Evolutionary conservation across 2,329 filamentous ascomycete species (phyloP), one percentile per base, ranked within the genome.

Genomic region (Dryadomyces quercus-mongolicae): DNA sequence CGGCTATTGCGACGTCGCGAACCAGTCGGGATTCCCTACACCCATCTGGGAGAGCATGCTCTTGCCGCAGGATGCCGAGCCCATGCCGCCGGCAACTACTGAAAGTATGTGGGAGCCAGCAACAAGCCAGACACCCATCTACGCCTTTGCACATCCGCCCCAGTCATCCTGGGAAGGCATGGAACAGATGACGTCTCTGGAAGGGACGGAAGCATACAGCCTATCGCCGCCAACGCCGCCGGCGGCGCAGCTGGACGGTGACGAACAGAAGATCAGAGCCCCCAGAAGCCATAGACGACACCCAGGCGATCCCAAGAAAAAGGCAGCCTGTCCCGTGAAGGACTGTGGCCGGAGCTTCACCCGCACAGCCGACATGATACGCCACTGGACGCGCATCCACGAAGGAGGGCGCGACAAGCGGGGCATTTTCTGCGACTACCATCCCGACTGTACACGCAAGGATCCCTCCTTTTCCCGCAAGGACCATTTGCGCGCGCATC

Each of bases 401-500:
- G 63, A 65, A 13, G 66, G 68, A 0, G 66, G 68, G 2, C 64
- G 65, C 18, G 61, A 70, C 49, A 75, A 74, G 58, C 66, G 70
- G 13, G 63, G 67, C 18, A 77, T 69, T 60, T 64, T 62, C 20
- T 82, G 78, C 64, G 77, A 81, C 68, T 80, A 79, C 60, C 63
- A 16, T 10, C 15, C 66, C 18, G 68, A 63, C 52, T 81, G 78
- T 62, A 56, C 63, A 22, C 72, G 78, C 8, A 66, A 65, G 31
- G 62, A 63, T 6, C 65, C 70, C 2, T 72, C 76, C 2, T 81
- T 81, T 60, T 68, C 70, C 59, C 72, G 78, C 38, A 71, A 74
- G 36, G 78, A 82, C 58, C 78, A 81, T 65, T 78, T 72, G 62
- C 71, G 78, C 42, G 77, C 80, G 55, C 78, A 82, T 62, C 70